Evolutionary conservation across 2,329 filamentous ascomycete genomes (phyloP).

Genomic region (Diaporthe citriasiana): DNA sequence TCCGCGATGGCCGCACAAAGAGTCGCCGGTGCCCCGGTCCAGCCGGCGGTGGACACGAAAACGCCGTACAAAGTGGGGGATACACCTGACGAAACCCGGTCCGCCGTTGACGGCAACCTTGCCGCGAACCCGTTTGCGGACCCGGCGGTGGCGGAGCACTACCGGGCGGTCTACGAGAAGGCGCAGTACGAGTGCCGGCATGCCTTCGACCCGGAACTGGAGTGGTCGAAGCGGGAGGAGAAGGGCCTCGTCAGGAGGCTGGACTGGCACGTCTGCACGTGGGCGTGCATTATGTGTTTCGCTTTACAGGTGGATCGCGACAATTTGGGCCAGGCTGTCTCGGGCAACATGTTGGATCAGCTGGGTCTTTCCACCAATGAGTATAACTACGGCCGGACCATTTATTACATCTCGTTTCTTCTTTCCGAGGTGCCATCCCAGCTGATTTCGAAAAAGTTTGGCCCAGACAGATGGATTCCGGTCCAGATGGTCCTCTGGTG

Average conservation of each 20-base stretch:
- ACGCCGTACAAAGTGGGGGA: neutral
- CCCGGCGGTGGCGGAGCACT: slow-evolving; percentile 49
- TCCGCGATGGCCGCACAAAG: slow-evolving; percentile 13
- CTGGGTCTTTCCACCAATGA: slow-evolving; percentile 61
- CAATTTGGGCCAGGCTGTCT: slow-evolving; percentile 71
- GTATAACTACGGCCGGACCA: slow-evolving; percentile 65
- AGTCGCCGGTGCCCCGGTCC: neutral
- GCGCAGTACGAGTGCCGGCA: slow-evolving; percentile 67
- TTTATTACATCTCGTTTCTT: slow-evolving; percentile 66
- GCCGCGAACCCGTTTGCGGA: slow-evolving; percentile 51
- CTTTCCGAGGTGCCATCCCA: slow-evolving; percentile 71
- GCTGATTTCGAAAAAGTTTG: slow-evolving; percentile 66
- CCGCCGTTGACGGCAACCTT: slow-evolving; percentile 37
- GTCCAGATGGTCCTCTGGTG: slow-evolving; percentile 50
- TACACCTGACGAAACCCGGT: neutral
- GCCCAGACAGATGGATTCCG: slow-evolving; percentile 49
- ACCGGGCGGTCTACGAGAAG: slow-evolving; percentile 53
- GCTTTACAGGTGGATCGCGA: slow-evolving; percentile 72
- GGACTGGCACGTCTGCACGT: slow-evolving; percentile 57
- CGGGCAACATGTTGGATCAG: slow-evolving; percentile 72
- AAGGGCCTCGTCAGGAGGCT: slow-evolving; percentile 64
- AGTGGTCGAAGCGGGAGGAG: slow-evolving; percentile 68
- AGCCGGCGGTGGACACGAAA: neutral
- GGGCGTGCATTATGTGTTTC: slow-evolving; percentile 72
- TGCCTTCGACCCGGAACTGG: slow-evolving; percentile 66